Conservation (phyloP, 345 rosid genomes). For the Euclidium syriacum region DNA sequence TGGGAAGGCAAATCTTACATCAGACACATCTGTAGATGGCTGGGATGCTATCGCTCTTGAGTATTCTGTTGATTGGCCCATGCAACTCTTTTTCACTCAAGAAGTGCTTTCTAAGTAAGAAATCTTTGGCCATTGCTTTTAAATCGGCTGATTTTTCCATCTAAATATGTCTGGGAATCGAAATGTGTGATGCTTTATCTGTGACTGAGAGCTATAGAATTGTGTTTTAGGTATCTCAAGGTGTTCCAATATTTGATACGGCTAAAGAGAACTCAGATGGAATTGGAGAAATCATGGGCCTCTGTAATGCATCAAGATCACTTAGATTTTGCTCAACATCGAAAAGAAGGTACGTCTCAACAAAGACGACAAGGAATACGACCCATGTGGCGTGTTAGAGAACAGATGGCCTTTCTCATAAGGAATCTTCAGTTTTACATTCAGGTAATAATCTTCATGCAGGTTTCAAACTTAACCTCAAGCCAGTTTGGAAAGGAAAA, state of each 20-base stretch:
- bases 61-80: slow-evolving; percentile 94
- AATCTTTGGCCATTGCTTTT: not conserved
- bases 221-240: slow-evolving; percentile 62
- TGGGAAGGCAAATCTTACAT: slow-evolving; percentile 42
- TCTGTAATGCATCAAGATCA: slow-evolving; percentile 97
- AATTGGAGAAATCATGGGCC: slow-evolving; percentile 98
- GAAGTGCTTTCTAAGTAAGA: slow-evolving; percentile 93
- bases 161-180: not conserved
- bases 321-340: slow-evolving; percentile 64
- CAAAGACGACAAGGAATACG: slow-evolving; percentile 70
- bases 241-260: slow-evolving; percentile 87
- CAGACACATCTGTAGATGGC: slow-evolving; percentile 66
- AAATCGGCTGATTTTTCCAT: slow-evolving; percentile 14
- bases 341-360: slow-evolving; percentile 53
- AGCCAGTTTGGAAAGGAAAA: slow-evolving; percentile 1
- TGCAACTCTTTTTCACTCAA: slow-evolving; percentile 87
- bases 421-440: slow-evolving; percentile 97
- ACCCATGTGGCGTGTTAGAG: slow-evolving; percentile 96
- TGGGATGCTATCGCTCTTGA: slow-evolving; percentile 95
- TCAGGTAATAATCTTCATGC: slow-evolving; percentile 48
- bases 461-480: not conserved
- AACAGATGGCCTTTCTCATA: slow-evolving; percentile 95
- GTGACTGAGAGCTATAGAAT: slow-evolving; percentile 17
- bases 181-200: not conserved
- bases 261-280: slow-evolving; percentile 93